Conservation (phyloP, 805 yeast genomes). For the Wickerhamomyces chambardii region DNA sequence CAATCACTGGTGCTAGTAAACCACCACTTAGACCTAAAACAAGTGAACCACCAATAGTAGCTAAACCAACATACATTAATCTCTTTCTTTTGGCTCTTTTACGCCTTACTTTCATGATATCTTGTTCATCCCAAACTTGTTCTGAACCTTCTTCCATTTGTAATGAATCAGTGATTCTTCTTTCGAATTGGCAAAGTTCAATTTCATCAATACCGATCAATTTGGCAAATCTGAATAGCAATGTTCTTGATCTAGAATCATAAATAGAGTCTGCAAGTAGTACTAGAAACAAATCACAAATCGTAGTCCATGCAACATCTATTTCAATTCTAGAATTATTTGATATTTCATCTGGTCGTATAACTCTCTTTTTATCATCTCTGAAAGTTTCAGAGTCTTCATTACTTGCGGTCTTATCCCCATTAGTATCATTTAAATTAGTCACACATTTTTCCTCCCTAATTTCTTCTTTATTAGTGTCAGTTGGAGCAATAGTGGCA, state of each 20-base stretch:
- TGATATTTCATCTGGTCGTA: conserved; percentile 23
- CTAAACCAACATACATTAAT: conserved; percentile 83
- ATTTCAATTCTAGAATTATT: conserved; percentile 37
- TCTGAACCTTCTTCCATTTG: conserved; percentile 82
- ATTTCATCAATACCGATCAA: conserved; percentile 47
- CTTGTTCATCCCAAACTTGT: conserved; percentile 65
- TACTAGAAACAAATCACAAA: conserved; percentile 83
- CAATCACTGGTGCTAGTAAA: conserved; percentile 91
- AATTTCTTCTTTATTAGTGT: no score
- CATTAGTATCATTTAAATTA: no score
- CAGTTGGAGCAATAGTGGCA: no score
- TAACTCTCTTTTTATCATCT: conserved; percentile 7
- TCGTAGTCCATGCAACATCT: conserved; percentile 87
- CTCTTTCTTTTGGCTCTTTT: conserved; percentile 57
- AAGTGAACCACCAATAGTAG: conserved; percentile 92
- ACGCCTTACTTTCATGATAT: conserved; percentile 63
- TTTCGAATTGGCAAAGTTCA: conserved; percentile 83
- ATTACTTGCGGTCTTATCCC: no score
- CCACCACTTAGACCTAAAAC: conserved; percentile 96
- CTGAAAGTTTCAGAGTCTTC: conserved; percentile 6
- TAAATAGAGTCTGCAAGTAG: conserved; percentile 77
- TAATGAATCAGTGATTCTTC: conserved; percentile 81
- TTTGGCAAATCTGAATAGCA: conserved; percentile 62
- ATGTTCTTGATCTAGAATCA: conserved; percentile 80
- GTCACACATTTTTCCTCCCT: no score